Evolutionary conservation across 2,329 filamentous ascomycete genomes (phyloP).

Genomic region (Exophiala viscosa): DNA sequence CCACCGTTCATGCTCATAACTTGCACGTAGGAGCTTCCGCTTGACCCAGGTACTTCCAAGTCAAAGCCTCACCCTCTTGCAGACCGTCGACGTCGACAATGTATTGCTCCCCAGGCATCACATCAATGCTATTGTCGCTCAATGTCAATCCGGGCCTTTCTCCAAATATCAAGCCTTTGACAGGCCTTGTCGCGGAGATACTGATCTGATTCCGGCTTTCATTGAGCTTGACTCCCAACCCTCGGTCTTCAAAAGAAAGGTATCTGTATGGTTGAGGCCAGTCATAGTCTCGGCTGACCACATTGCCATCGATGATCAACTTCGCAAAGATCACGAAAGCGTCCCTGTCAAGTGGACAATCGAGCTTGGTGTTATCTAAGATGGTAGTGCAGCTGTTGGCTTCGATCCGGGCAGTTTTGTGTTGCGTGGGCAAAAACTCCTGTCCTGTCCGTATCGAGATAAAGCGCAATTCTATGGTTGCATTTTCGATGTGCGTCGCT

Average conservation of each 20-base stretch:
- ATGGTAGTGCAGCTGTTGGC: conserved; percentile 55
- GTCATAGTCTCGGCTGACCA: conserved; percentile 53
- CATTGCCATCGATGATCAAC: conserved; percentile 48
- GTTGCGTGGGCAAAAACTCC: conserved; percentile 48
- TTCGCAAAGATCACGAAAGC: conserved; percentile 50
- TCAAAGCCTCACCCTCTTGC: no score
- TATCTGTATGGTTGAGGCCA: conserved; percentile 61
- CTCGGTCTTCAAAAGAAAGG: conserved; percentile 50
- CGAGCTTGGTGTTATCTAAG: conserved; percentile 21
- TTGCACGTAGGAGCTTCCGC: no score
- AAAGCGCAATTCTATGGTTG: conserved; percentile 41
- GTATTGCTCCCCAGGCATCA: conserved; percentile 56
- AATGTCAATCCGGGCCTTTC: conserved; percentile 51
- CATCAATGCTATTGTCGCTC: conserved; percentile 54
- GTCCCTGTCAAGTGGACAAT: conserved; percentile 31
- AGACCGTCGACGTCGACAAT: conserved; percentile 18
- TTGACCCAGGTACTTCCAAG: no score
- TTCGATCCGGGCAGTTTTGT: conserved; percentile 45
- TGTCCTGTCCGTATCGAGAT: conserved; percentile 52
- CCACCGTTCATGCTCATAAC: no score
- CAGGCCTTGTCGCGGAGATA: conserved; percentile 44
- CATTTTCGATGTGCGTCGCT: conserved; percentile 25
- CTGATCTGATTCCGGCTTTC: not conserved
- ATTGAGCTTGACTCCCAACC: conserved; percentile 18
- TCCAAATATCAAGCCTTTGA: conserved; percentile 57